Percentiles rank a stretch among this genome's conserved stretches.
These are phyloP conservation scores for Solanum chacoense DNA, from an alignment of 305 asterid species.

Conservation along the genomic window DNA sequence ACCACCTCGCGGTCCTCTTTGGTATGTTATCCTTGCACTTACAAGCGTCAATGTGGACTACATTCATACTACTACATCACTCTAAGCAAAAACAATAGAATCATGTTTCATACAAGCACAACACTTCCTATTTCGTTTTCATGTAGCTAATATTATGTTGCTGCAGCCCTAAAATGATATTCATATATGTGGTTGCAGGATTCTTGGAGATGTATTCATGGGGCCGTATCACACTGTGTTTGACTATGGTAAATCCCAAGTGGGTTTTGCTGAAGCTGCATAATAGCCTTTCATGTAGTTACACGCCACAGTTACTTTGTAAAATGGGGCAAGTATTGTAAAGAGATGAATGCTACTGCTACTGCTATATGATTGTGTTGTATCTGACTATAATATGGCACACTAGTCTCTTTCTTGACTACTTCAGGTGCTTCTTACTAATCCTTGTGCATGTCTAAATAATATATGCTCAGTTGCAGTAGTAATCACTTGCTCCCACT, in stretches of 20 bases:
- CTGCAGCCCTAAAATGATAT: not conserved
- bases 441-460: not conserved
- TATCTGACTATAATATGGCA: not conserved
- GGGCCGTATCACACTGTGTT: slow-evolving; percentile 87
- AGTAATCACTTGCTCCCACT: not conserved
- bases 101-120: not conserved
- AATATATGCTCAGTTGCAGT: not conserved
- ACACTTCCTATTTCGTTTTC: not conserved
- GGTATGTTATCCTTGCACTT: slow-evolving; percentile 18
- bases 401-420: not conserved
- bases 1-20: slow-evolving; percentile 43
- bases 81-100: not conserved
- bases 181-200: slow-evolving; percentile 35
- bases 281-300: slow-evolving; percentile 12
- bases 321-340: not conserved
- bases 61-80: not conserved
- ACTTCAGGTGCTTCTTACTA: not conserved
- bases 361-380: not conserved
- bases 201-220: slow-evolving; percentile 94
- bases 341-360: not conserved
- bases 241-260: slow-evolving; percentile 64
- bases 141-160: not conserved
- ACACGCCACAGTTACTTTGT: not conserved
- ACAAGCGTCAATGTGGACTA: not conserved
- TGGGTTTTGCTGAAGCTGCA: slow-evolving; percentile 82